Base-by-base conservation (phyloP, 2,329 filamentous ascomycete genomes). In the Ceratocystis cacaofunesta region DNA sequence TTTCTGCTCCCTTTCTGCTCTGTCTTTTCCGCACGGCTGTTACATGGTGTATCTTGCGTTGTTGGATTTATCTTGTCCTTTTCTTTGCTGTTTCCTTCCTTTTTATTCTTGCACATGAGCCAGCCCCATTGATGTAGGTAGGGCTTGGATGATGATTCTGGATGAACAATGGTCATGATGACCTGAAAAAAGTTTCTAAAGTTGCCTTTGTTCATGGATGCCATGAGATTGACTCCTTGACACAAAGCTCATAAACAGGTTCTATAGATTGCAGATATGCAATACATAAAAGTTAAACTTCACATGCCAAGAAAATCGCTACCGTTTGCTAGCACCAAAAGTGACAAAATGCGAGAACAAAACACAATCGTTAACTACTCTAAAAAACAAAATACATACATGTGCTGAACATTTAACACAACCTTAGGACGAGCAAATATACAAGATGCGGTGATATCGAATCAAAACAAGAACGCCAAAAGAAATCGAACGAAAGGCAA, bases 41-140 rank as follows among this genome's bases (percentile, higher is more conserved):
- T 17, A 32, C 52, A 58, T 19, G 22, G 25, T 66, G 52, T 58
- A 44, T 66, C 28, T 32, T 58, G n/a, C 28, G 55, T 22, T 65
- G n/a, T 46, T 43, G 36, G 17, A 36, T 57, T 28, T 64, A 7
- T 30, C 44, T 57, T 57, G 10, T 65, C 25, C 28, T 28, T 61
- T 55, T 48, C 30, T 50, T 50, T 62, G 43, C 25, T 61, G 50
- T 65, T 12, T 60, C 25, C 10, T 55, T 48, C 43, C 43, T 65
- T 12, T 48, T 41, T 61, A 15, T 44, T 36, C 36, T 61, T 43
- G 43, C 58, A 43, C 43, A 62, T 41, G 50, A 43, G 43, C 48
- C 19, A 61, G 17, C 44, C 25, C 41, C 25, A n/a, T 55, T 48
- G 28, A 48, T 30, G 28, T 63, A 36, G n/a, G 41, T 28, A 44